Evolutionary conservation across 176 grass and related monocot genomes (phyloP), one percentile per base, ranked within the genome.

Genomic region (Chrysopogon serrulatus): DNA sequence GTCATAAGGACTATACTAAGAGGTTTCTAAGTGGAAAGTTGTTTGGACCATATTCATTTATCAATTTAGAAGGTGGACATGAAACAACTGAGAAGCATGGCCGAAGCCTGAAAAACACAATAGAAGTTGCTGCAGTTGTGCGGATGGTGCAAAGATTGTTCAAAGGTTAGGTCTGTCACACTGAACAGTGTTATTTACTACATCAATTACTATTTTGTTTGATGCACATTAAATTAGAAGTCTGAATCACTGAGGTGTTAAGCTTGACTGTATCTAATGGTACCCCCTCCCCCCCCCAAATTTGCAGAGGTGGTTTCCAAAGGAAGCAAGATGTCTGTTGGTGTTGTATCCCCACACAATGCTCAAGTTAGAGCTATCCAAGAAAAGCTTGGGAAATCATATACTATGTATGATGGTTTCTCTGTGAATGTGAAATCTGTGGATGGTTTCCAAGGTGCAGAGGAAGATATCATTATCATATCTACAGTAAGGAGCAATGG

Each of bases 401-500:
- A 78, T 45, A 40, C 65, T n/a, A 48, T 17, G 69, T 54, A 85
- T 68, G 61, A 74, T 0, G 10, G 48, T 60, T 83, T 91, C 40
- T 74, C 80, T 17, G 70, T 94, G 30, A 94, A 91, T 34, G 86
- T 94, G 44, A 85, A 83, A 51, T 88, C 86, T 0, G 82, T 91
- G 17, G 92, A 94, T 87, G 92, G 92, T 43, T 94, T 94, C 83
- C 86, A 94, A 89, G 86, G 92, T 1, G 86, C 79, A 33, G 88
- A 91, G 31, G 86, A 91, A 68, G 92, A 94, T 51, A 57, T 91
- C 14, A 91, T 94, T 14, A 91, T 94, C 77, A 82, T 94, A 83
- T 91, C 86, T 9, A 91, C 92, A 43, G 88, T 91, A 41, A 86
- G 86, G 32, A 86, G 82, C 36, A 94, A 91, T 60, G 4, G 11